Evolutionary conservation across 345 rosid genomes (phyloP), one percentile per base, ranked within the genome.

Genomic region (Eucalyptus albens): DNA sequence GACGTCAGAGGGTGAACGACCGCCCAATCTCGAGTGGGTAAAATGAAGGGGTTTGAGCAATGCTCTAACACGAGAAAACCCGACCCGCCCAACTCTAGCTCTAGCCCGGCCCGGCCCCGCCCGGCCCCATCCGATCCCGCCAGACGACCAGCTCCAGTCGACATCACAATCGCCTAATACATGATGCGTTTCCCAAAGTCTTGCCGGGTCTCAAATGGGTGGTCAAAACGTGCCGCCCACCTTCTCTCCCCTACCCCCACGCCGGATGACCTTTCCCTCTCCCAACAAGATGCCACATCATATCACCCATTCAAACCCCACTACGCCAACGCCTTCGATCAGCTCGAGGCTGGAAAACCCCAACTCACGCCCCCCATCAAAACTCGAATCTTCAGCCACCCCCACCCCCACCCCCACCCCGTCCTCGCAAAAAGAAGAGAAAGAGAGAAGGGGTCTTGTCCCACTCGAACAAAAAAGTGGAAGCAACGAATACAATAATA

Each of bases 141-240:
- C 2, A 37, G 47, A 77, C 47, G 45, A 77, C 8, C 22, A 33
- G 82, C 82, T 17, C 14, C 24, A 3, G 33, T 72, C 11, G 82
- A 17, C 81, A 33, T 33, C 81, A 33, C 14, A 33, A 33, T 33
- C 4, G 33, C 44, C 81, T 3, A 33, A 69, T 33, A 5, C 44
- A 33, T 5, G 40, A 33, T 9, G 81, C 47, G 6, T 37, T 77
- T 33, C 24, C 83, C 15, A 77, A 77, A 37, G 27, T 77, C 27
- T 21, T 11, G 9, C 45, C 47, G 27, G 83, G 27, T 19, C 83
- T 77, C 45, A 21, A 77, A 19, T 37, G 47, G 27, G 26, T 10
- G 83, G 83, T 77, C 83, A 77, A 77, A 77, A 77, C 83, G 83
- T 77, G 83, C 83, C 83, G 42, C 83, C 81, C 83, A 37, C 83